phyloP scores from a whole-genome alignment of 768 basidiomycete genomes.

The Hypsizygus marmoreus region DNA sequence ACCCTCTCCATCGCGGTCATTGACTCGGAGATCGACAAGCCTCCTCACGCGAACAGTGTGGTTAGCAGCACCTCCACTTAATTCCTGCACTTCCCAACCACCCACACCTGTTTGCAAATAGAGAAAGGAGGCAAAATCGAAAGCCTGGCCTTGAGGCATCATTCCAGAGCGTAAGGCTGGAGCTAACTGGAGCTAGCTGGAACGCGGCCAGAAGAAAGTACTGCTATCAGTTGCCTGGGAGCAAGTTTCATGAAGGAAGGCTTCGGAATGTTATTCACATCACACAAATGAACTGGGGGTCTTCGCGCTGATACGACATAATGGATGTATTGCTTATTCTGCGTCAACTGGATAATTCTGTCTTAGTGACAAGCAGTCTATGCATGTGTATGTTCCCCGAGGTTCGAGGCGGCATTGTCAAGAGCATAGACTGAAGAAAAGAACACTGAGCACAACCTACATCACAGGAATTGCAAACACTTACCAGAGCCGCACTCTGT shows the following conservation, averaged over 20 bases:
- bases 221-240: too few relatives aligned
- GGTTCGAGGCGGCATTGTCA: conserved; percentile 41
- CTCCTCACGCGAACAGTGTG: conserved; percentile 2
- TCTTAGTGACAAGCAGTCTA: too few relatives aligned
- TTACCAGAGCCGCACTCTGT: conserved; percentile 91
- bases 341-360: too few relatives aligned
- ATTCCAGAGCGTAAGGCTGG: neutral
- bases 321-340: neutral
- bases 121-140: conserved; percentile 5
- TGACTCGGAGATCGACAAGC: neutral
- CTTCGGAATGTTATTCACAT: too few relatives aligned
- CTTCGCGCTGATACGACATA: neutral
- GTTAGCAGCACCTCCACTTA: conserved; percentile 1
- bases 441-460: neutral
- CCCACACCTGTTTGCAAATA: neutral
- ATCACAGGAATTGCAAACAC: too few relatives aligned
- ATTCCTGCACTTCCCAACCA: conserved; percentile 4
- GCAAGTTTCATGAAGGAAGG: too few relatives aligned
- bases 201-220: too few relatives aligned
- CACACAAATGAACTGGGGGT: too few relatives aligned
- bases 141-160: conserved; percentile 4
- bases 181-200: too few relatives aligned
- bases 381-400: neutral
- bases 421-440: conserved; percentile 62
- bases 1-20: neutral